phyloP scores from a whole-genome alignment of 2,329 filamentous ascomycete species.

The Colletotrichum sp. region DNA sequence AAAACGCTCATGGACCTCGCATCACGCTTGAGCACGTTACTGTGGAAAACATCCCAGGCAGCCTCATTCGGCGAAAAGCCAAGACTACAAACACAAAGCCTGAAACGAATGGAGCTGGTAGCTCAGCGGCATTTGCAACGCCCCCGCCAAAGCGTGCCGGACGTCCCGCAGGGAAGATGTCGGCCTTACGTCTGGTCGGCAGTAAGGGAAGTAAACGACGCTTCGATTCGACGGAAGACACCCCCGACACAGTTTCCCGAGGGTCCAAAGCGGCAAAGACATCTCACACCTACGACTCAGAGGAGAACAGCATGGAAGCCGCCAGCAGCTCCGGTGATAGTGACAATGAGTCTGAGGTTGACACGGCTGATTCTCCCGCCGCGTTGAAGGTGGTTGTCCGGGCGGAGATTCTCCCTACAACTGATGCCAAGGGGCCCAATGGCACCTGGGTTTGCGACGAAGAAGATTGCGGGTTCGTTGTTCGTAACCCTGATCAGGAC shows the following conservation, averaged over 20 bases:
- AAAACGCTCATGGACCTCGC: conserved; percentile 15
- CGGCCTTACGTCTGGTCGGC: conserved; percentile 46
- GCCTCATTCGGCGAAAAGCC: background rate
- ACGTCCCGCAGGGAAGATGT: conserved; percentile 48
- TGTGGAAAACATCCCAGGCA: background rate
- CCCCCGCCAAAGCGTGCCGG: conserved; percentile 22
- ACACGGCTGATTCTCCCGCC: conserved; percentile 18
- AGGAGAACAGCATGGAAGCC: conserved; percentile 35
- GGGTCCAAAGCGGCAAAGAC: conserved; percentile 38
- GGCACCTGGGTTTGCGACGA: conserved; percentile 72
- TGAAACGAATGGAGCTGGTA: background rate
- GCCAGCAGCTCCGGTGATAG: conserved; percentile 26
- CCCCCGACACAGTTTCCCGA: conserved; percentile 39
- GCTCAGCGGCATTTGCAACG: background rate
- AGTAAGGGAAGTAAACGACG: conserved; percentile 47
- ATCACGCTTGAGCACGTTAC: background rate
- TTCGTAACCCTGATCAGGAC: conserved; percentile 64
- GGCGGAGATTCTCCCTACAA: conserved; percentile 54
- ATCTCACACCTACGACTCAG: conserved; percentile 36
- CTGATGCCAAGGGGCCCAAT: conserved; percentile 57
- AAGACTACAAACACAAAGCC: background rate
- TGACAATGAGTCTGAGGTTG: conserved; percentile 21
- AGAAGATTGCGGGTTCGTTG: conserved; percentile 67
- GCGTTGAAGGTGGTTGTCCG: conserved; percentile 50
- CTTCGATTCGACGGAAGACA: conserved; percentile 40